Percentiles rank a stretch among this genome's conserved stretches.
Evolutionary conservation across 2,329 filamentous ascomycete genomes (phyloP).

Genomic region (Pseudogymnoascus sp.): DNA sequence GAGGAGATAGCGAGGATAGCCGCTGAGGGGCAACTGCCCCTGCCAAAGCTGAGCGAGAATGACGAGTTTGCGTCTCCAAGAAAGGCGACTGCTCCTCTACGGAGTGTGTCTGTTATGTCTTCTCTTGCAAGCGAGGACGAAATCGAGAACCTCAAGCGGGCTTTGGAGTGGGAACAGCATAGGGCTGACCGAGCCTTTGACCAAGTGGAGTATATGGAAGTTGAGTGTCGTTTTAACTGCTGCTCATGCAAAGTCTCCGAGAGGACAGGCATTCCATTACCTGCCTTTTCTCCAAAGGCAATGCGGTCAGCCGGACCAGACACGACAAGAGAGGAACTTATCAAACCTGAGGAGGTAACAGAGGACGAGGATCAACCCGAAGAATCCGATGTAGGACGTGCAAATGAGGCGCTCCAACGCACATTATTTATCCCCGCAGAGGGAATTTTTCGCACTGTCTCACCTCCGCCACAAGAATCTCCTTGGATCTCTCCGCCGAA

Average conservation of each 20-base stretch:
- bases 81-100: slow-evolving; percentile 39
- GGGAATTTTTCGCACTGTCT: slow-evolving; percentile 54
- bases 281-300: not conserved
- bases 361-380: not conserved
- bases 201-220: slow-evolving; percentile 65
- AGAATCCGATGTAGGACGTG: not conserved
- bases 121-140: slow-evolving; percentile 43
- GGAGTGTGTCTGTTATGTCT: slow-evolving; percentile 43
- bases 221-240: slow-evolving; percentile 62
- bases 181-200: slow-evolving; percentile 62
- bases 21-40: slow-evolving; percentile 59
- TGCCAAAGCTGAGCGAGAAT: slow-evolving; percentile 48
- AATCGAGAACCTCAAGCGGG: slow-evolving; percentile 35
- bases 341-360: not conserved
- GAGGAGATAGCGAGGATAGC: slow-evolving; percentile 67
- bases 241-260: slow-evolving; percentile 44
- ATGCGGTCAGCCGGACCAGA: not conserved
- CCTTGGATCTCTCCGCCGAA: slow-evolving; percentile 21
- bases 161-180: slow-evolving; percentile 39
- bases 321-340: not conserved
- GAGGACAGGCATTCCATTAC: slow-evolving; percentile 14
- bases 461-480: slow-evolving; percentile 26
- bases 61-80: slow-evolving; percentile 57
- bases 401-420: not conserved
- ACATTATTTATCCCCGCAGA: slow-evolving; percentile 49